Evolutionary conservation across 768 basidiomycete species (phyloP), one percentile per base, ranked within the genome.

Genomic region (Tubosaeta sp.): DNA sequence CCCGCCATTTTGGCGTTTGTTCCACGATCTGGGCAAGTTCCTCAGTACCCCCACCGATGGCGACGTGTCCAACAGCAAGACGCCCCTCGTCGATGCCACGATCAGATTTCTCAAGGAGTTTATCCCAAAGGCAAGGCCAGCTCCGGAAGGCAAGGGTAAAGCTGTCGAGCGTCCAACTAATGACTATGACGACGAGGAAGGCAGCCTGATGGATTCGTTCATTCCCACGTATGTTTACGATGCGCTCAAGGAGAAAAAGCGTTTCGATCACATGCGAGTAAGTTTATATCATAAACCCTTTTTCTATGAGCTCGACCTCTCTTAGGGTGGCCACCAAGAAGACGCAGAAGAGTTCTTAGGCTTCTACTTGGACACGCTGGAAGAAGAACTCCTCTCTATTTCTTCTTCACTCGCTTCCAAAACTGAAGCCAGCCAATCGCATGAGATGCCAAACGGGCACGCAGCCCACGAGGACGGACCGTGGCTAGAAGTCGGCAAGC

Each of bases 301-400:
- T n/a, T 35, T 11, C 50, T 32, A 24, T 41, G 24, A 25, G 44
- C 13, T 46, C 18, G 46, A 60, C 38, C 32, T 48, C 29, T 6
- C 42, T 57, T 16, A 92, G 81, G 83, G 90, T 32, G 94, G 94
- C 0, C 90, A 93, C 52, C 95, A 99, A 71, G 95, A 99, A 67
- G 95, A 99, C 52, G 95, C 94, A 10, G 94, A 99, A 68, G 95
- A 99, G 69, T 98, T 96, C 68, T 75, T 98, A n/a, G 95, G 95
- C 3, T 97, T 96, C 71, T 95, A 91, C 71, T 76, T 97, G 22
- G 93, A 97, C 60, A 90, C 93, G 0, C 73, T 99, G 6, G 92
- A 95, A 67, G 95, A 99, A 65, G 95, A 98, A 71, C 65, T 97
- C 11, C 70, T 90, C 4, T 75, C 77, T 3, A 70, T 95, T n/a